Conservation (phyloP, 176 grass and related monocot genomes). For the Bothriochloa decipiens region DNA sequence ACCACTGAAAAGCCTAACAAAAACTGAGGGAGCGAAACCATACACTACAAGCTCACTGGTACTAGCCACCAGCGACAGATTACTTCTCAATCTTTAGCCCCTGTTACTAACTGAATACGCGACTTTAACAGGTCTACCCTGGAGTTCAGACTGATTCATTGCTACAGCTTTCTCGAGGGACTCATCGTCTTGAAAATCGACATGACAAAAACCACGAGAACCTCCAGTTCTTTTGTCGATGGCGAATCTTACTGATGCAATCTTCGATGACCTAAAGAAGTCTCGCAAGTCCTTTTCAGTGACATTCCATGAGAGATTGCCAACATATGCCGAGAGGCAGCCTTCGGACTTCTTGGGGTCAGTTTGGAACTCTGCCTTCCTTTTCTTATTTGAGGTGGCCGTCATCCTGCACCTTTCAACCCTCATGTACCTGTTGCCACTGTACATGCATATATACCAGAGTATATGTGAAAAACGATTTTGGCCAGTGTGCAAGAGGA, state of each 20-base stretch:
- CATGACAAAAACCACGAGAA: slow-evolving; percentile 74
- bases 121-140: slow-evolving; percentile 74
- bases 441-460: slow-evolving; percentile 10
- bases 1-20: not conserved
- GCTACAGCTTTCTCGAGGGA: slow-evolving; percentile 75
- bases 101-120: slow-evolving; percentile 78
- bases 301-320: slow-evolving; percentile 82
- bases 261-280: slow-evolving; percentile 64
- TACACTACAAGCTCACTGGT: not conserved
- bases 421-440: slow-evolving; percentile 67
- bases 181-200: slow-evolving; percentile 82
- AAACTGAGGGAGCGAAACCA: slow-evolving; percentile 11
- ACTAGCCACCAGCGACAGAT: not conserved
- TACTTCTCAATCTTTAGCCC: slow-evolving; percentile 50
- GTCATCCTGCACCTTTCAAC: slow-evolving; percentile 73
- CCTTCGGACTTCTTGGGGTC: slow-evolving; percentile 81
- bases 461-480: not conserved
- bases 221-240: slow-evolving; percentile 59
- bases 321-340: slow-evolving; percentile 78
- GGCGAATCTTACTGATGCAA: slow-evolving; percentile 79
- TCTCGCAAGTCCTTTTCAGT: slow-evolving; percentile 62
- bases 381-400: slow-evolving; percentile 62
- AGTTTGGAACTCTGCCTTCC: slow-evolving; percentile 55
- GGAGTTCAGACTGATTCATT: slow-evolving; percentile 73
- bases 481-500: not conserved